These are phyloP conservation scores for Arbutus unedo DNA, from an alignment of 148 eudicot genomes.

Conservation along the genomic window DNA sequence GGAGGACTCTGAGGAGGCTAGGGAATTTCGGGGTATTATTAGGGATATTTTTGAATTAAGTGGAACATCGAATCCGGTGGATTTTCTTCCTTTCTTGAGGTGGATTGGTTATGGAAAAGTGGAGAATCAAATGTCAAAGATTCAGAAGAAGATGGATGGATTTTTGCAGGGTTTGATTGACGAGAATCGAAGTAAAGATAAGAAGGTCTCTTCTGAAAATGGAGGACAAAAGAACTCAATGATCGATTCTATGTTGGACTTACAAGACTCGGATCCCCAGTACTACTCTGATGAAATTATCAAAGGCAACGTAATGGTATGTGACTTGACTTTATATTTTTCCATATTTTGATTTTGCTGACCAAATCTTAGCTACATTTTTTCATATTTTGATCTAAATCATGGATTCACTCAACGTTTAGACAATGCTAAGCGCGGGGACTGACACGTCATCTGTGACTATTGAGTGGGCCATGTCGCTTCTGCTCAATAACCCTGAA, in stretches of 20 bases:
- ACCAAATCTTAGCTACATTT: neutral
- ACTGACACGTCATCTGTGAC: conserved; percentile 25
- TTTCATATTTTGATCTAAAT: neutral
- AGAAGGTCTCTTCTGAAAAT: neutral
- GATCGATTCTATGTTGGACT: conserved; percentile 25
- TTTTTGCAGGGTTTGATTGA: conserved; percentile 31
- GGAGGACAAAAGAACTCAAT: conserved; percentile 8
- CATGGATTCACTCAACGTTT: neutral
- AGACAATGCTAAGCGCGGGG: conserved; percentile 12
- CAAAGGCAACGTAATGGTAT: conserved; percentile 42
- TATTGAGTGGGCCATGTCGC: conserved; percentile 26
- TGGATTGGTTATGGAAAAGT: conserved; percentile 26
- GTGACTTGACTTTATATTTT: neutral
- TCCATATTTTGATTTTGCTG: neutral
- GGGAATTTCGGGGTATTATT: conserved; percentile 10
- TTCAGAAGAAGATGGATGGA: conserved; percentile 20
- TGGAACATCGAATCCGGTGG: conserved; percentile 30
- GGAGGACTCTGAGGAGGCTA: conserved; percentile 20
- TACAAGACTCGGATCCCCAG: conserved; percentile 32
- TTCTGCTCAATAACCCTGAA: conserved; percentile 22
- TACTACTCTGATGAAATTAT: conserved; percentile 30
- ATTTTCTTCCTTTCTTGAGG: conserved; percentile 28
- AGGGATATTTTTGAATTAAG: conserved; percentile 23
- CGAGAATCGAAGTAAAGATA: conserved; percentile 4
- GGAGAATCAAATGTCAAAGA: conserved; percentile 25